phyloP scores from a whole-genome alignment of 208 protist genomes.

The Kentomonas sorsogonicus region DNA sequence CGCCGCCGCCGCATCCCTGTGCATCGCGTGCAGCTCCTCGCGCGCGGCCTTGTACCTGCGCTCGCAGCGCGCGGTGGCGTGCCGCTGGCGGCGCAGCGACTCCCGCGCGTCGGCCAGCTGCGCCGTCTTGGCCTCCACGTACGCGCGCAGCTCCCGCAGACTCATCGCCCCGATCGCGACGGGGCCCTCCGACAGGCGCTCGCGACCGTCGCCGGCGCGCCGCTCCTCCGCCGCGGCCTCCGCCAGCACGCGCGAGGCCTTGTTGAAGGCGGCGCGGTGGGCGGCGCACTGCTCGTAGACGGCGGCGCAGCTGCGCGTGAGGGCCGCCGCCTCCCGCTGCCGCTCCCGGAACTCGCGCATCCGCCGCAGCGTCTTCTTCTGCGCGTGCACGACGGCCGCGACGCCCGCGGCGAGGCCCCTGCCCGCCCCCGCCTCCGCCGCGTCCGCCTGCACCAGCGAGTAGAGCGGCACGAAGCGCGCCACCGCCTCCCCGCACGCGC shows the following conservation, averaged over 20 bases:
- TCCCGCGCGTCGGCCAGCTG: constrained; percentile 35
- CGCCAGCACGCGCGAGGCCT: constrained; percentile 31
- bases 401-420: constrained; percentile 6
- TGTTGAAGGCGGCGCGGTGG: constrained; percentile 35
- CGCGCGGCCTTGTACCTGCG: too few relatives aligned
- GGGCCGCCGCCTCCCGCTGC: constrained; percentile 29
- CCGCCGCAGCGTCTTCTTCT: constrained; percentile 40
- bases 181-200: not conserved
- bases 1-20: too few relatives aligned
- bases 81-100: constrained; percentile 46
- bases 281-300: constrained; percentile 46
- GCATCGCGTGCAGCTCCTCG: constrained; percentile 31
- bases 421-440: too few relatives aligned
- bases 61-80: too few relatives aligned
- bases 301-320: constrained; percentile 51
- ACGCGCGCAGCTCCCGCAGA: constrained; percentile 68
- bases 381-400: constrained; percentile 23
- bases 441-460: too few relatives aligned
- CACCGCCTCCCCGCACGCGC: not conserved
- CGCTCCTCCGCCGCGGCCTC: not conserved
- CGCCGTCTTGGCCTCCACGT: constrained; percentile 50
- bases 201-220: not conserved
- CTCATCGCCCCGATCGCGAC: constrained; percentile 47
- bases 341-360: constrained; percentile 38
- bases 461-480: not conserved